A percentile compares a stretch with the other conserved stretches of the same genome.
These are phyloP conservation scores for Penicillium sp. DNA, from an alignment of 2,329 filamentous ascomycete species.

Conservation along the genomic window DNA sequence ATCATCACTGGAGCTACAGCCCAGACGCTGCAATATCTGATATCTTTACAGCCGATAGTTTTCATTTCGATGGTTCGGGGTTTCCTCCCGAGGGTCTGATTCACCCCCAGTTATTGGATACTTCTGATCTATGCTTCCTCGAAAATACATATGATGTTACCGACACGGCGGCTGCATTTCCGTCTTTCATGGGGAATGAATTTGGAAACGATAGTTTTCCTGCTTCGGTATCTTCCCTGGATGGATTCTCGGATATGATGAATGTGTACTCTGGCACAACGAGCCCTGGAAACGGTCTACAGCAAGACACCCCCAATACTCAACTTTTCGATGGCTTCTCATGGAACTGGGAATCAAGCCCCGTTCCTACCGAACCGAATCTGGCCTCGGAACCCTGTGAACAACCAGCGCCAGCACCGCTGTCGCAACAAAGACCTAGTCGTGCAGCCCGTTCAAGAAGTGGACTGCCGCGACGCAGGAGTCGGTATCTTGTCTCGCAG, in stretches of 20 bases:
- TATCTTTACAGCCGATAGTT: neutral
- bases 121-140: neutral
- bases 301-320: neutral
- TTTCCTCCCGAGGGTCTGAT: neutral
- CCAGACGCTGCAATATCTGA: neutral
- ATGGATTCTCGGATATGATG: constrained; percentile 6
- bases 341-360: constrained; percentile 1
- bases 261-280: neutral
- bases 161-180: neutral
- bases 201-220: neutral
- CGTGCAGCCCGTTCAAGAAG: neutral
- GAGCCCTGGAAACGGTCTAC: neutral
- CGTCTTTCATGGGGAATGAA: neutral
- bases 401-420: neutral
- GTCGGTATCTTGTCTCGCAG: constrained; percentile 6
- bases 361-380: neutral
- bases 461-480: constrained; percentile 17
- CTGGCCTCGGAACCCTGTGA: neutral
- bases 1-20: neutral
- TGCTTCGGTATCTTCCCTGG: constrained; percentile 1
- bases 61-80: neutral
- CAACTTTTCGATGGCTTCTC: neutral
- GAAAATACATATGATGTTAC: neutral
- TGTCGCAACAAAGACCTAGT: neutral
- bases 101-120: neutral